Conservation (phyloP, 768 basidiomycete genomes). For the Lactarius psammicola region DNA sequence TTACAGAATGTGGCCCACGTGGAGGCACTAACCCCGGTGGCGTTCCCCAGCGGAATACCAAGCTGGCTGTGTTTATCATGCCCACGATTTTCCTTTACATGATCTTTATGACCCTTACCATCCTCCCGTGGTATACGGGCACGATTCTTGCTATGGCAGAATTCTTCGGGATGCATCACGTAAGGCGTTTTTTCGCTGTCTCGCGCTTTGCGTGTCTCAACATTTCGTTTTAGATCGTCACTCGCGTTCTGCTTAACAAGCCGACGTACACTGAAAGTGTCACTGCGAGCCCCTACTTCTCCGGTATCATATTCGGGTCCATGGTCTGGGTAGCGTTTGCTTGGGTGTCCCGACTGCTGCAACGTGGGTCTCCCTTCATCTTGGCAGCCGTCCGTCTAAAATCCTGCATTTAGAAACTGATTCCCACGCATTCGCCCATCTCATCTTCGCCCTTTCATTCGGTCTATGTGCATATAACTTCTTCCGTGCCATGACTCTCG, state of each 20-base stretch:
- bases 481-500: slow-evolving; percentile 83
- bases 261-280: slow-evolving; percentile 80
- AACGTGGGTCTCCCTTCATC: slow-evolving; percentile 47
- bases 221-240: slow-evolving; percentile 57
- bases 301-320: slow-evolving; percentile 82
- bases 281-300: slow-evolving; percentile 87
- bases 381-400: not conserved
- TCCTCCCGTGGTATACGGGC: slow-evolving; percentile 89
- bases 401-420: slow-evolving; percentile 56
- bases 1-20: slow-evolving; percentile 1
- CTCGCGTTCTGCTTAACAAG: slow-evolving; percentile 81
- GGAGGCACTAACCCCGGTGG: slow-evolving; percentile 2
- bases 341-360: slow-evolving; percentile 77
- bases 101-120: slow-evolving; percentile 79
- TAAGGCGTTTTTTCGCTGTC: slow-evolving; percentile 43
- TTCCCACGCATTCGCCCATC: slow-evolving; percentile 69
- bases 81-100: slow-evolving; percentile 78
- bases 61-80: slow-evolving; percentile 70
- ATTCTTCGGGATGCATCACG: slow-evolving; percentile 93
- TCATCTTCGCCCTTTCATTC: slow-evolving; percentile 69
- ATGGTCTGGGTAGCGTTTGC: slow-evolving; percentile 84
- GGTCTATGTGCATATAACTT: slow-evolving; percentile 85
- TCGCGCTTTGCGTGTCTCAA: slow-evolving; percentile 15
- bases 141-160: slow-evolving; percentile 79
- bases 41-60: slow-evolving; percentile 68